Evolutionary conservation across 305 asterid species (phyloP), one percentile per base, ranked within the genome.

Genomic region (Fraxinus albicans): DNA sequence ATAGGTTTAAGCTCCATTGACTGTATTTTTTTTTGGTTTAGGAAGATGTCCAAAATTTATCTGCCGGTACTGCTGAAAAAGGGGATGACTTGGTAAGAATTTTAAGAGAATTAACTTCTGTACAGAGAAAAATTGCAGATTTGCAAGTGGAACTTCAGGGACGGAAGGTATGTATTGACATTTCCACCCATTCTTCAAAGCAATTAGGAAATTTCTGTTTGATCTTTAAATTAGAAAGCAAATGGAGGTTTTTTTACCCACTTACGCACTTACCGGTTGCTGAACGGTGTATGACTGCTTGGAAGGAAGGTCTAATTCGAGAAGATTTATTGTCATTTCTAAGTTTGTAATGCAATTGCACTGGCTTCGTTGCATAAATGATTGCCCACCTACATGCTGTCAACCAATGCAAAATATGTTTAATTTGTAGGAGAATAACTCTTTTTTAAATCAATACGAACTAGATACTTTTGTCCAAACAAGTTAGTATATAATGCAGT

Each of bases 91-190:
- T 96, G 94, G 86, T 96, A 79, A 91, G 91, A 91, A 94, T 94
- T 73, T 90, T 96, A 89, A 87, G 97, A 88, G 99, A 96, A 89
- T 88, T 96, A 84, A 96, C 98, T 67, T 84, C 91, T 55, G 98
- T 96, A 33, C 99, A 96, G 80, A 91, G 98, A 77, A 96, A 94
- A 89, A 95, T 94, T 27, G 96, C 98, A 58, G 98, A 94, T 90
- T 92, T 96, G 88, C 99, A 95, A 92, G 98, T 96, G 69, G 99
- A 96, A 86, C 98, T 96, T 88, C 99, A 96, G 86, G 99, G 99
- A 80, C 92, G 99, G 87, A 96, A 96, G 98, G 98, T 96, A 79
- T 38, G 77, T 34, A 50, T 9, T 82, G 79, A 50, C 63, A 38
- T 88, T 84, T 84, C 42, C 42, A 29, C 50, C 34, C 12, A 29